These are phyloP conservation scores for Thuja plicata DNA, from an alignment of 83 land plant species.

Conservation along the genomic window DNA sequence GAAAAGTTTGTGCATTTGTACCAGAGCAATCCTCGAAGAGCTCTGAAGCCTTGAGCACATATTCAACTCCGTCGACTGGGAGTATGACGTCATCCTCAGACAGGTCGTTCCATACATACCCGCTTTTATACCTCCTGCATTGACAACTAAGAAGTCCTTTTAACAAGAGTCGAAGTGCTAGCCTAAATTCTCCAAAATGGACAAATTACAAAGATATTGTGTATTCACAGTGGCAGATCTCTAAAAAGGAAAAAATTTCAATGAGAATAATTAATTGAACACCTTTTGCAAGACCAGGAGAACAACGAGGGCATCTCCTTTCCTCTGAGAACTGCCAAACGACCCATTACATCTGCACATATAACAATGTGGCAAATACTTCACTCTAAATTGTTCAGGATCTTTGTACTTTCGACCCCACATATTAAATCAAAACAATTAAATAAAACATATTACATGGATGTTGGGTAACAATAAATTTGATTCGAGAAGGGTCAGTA, in stretches of 20 bases:
- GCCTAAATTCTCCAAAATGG: too few relatives aligned
- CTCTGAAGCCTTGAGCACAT: conserved; percentile 81
- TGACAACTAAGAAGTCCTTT: too few relatives aligned
- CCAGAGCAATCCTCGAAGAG: conserved; percentile 45
- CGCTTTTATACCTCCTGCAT: conserved; percentile 69
- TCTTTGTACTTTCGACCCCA: background rate
- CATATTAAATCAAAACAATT: too few relatives aligned
- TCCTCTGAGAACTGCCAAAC: conserved; percentile 57
- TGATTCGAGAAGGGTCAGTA: too few relatives aligned
- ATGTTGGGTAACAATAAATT: too few relatives aligned
- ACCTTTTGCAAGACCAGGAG: conserved; percentile 85
- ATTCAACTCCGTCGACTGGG: conserved; percentile 67
- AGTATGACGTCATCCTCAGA: conserved; percentile 53
- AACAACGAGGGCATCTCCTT: conserved; percentile 66
- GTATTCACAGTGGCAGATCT: background rate
- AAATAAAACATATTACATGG: too few relatives aligned
- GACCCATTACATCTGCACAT: conserved; percentile 57
- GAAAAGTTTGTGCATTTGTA: background rate
- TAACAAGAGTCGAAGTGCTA: too few relatives aligned
- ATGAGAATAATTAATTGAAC: background rate
- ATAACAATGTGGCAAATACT: background rate
- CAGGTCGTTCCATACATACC: conserved; percentile 74
- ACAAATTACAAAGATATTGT: background rate
- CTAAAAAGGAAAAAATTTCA: background rate
- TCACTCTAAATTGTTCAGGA: too few relatives aligned